Evolutionary conservation across 768 basidiomycete genomes (phyloP), one percentile per base, ranked within the genome.

Genomic region (Steccherinum ochraceum): DNA sequence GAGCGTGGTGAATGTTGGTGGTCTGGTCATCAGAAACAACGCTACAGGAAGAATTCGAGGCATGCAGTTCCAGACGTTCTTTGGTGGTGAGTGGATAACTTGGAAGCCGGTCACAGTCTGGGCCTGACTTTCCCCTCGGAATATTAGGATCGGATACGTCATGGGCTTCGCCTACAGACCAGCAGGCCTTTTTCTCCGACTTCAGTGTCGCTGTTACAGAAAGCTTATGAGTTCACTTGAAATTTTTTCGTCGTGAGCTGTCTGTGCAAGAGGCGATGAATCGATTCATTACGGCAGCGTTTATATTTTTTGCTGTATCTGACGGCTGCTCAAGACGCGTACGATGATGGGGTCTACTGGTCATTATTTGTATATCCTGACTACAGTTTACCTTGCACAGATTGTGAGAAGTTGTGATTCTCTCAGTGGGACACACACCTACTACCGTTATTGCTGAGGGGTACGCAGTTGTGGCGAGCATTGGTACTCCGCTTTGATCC

Each of bases 11-110:
- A 76, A 70, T 47, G 74, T 81, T 26, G 58, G 55, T 12, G 80
- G 79, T 16, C 69, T 89, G 20, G 71, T 79, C 50, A 67, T 87
- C 24, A 69, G 81, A 47, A 70, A 76, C 53, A 69, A 68, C 51
- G 64, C 60, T 24, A 64, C 68, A 0, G 78, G 79, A 40, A 72
- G 70, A 53, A 75, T 88, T 57, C 72, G 78, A 24, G 86, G 86
- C 20, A 76, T 85, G 52, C 80, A 80, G 63, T 76, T 82, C 72
- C 82, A 87, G 68, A 84, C 85, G 18, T 89, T 87, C 77, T 89
- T 89, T 57, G 86, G 84, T 45, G 83, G 80, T 76, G 60, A 52
- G 70, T 66, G n/a, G n/a, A n/a, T n/a, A n/a, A n/a, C n/a, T n/a
- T n/a, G n/a, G n/a, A 52, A 16, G 27, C 5, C 27, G 19, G 18